Conservation (phyloP, 192 early-diverging fungal genomes). For the Lobulomyces angularis region DNA sequence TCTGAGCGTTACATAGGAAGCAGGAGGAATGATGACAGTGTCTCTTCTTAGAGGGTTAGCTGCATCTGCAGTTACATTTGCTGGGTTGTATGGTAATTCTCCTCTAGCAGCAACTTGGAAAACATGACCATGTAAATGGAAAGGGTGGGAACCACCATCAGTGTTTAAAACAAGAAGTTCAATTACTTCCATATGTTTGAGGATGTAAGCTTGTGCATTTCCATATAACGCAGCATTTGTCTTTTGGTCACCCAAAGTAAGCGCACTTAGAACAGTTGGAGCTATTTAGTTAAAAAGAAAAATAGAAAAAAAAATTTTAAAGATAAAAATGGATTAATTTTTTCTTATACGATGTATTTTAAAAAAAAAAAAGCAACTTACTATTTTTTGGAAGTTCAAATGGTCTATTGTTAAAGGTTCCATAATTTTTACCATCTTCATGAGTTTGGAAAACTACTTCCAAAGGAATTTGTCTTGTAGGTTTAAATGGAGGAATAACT, state of each 20-base stretch:
- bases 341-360: too few relatives aligned
- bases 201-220: conserved; percentile 45
- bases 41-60: conserved; percentile 62
- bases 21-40: conserved; percentile 56
- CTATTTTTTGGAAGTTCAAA: too few relatives aligned
- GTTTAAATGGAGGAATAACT: conserved; percentile 21
- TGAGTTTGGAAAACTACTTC: conserved; percentile 52
- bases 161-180: conserved; percentile 65
- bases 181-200: conserved; percentile 50
- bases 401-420: conserved; percentile 69
- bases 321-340: too few relatives aligned
- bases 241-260: conserved; percentile 37
- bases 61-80: conserved; percentile 16
- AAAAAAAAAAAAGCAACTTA: too few relatives aligned
- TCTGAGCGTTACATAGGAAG: conserved; percentile 52
- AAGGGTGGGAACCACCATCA: conserved; percentile 60
- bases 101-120: conserved; percentile 67
- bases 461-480: conserved; percentile 34
- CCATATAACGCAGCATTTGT: conserved; percentile 45
- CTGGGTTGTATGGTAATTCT: conserved; percentile 38
- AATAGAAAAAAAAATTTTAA: too few relatives aligned
- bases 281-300: conserved; percentile 48
- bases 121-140: conserved; percentile 76
- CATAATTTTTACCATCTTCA: conserved; percentile 66
- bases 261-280: conserved; percentile 58